These are phyloP conservation scores for Phytophthora megakarya DNA, from an alignment of 352 stramenopile genomes.

Conservation along the genomic window DNA sequence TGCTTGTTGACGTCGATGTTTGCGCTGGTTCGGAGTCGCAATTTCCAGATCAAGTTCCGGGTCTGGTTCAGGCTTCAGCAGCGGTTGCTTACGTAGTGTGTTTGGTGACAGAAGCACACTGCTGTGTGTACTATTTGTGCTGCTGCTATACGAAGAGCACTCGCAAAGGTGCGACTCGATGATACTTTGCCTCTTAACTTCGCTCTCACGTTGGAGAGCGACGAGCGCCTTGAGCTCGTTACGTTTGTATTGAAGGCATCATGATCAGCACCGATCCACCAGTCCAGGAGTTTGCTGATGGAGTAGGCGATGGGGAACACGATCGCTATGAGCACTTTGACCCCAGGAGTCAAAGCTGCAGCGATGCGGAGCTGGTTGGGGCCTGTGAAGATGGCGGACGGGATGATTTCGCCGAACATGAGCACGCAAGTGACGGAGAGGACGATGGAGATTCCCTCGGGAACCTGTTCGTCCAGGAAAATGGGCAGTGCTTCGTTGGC, in stretches of 20 bases:
- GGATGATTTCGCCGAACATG: slow-evolving; percentile 97
- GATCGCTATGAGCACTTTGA: slow-evolving; percentile 89
- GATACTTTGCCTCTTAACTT: slow-evolving; percentile 43
- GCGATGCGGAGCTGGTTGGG: slow-evolving; percentile 93
- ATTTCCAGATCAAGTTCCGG: slow-evolving; percentile 18
- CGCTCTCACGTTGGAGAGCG: slow-evolving; percentile 69
- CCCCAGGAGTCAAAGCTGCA: slow-evolving; percentile 74
- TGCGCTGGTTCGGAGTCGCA: slow-evolving; percentile 23
- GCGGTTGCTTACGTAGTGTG: slow-evolving; percentile 27
- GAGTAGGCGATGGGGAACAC: slow-evolving; percentile 91
- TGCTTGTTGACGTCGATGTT: slow-evolving; percentile 37
- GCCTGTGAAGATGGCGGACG: slow-evolving; percentile 94
- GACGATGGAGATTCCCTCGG: slow-evolving; percentile 89
- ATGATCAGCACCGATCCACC: slow-evolving; percentile 79
- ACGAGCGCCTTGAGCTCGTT: slow-evolving; percentile 91
- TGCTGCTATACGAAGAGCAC: slow-evolving; percentile 6
- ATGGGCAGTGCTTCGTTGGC: slow-evolving; percentile 94
- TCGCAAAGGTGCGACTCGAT: slow-evolving; percentile 35
- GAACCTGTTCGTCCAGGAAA: slow-evolving; percentile 91
- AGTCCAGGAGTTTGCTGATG: slow-evolving; percentile 91
- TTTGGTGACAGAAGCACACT: slow-evolving; percentile 34
- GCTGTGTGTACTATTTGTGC: slow-evolving; percentile 11
- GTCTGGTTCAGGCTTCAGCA: slow-evolving; percentile 33
- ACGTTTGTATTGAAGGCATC: slow-evolving; percentile 85
- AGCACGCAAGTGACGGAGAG: slow-evolving; percentile 95